phyloP scores from a whole-genome alignment of 345 rosid genomes.

The Heritiera littoralis region DNA sequence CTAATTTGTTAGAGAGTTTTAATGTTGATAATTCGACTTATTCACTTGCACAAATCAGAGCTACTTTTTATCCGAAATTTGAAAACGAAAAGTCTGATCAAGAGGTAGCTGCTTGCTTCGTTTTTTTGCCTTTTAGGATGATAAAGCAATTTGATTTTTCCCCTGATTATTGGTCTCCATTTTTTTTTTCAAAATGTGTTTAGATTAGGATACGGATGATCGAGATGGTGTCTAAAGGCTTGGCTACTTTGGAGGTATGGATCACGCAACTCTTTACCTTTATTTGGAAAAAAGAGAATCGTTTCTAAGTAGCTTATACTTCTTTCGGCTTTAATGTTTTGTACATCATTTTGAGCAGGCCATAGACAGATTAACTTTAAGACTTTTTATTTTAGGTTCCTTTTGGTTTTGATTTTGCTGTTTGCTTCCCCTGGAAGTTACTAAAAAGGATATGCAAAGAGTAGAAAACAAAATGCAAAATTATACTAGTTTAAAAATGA shows the following conservation, averaged over 20 bases:
- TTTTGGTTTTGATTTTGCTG: neutral
- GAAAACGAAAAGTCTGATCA: constrained; percentile 99
- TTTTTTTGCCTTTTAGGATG: neutral
- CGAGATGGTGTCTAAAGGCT: constrained; percentile 86
- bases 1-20: constrained; percentile 56
- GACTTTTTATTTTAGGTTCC: constrained; percentile 1
- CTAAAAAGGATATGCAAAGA: neutral
- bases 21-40: constrained; percentile 64
- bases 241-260: constrained; percentile 84
- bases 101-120: constrained; percentile 55
- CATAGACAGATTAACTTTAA: neutral
- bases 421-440: neutral
- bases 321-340: neutral
- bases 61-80: constrained; percentile 95
- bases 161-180: constrained; percentile 10
- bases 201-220: constrained; percentile 88
- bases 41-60: constrained; percentile 78
- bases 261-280: constrained; percentile 6
- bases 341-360: neutral
- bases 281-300: neutral
- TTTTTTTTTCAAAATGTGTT: neutral
- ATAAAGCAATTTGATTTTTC: neutral
- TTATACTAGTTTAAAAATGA: neutral
- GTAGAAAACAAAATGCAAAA: neutral
- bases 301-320: neutral